These are phyloP conservation scores for Chlamydomonas sp. DNA, from an alignment of 139 green algal species.

Conservation along the genomic window DNA sequence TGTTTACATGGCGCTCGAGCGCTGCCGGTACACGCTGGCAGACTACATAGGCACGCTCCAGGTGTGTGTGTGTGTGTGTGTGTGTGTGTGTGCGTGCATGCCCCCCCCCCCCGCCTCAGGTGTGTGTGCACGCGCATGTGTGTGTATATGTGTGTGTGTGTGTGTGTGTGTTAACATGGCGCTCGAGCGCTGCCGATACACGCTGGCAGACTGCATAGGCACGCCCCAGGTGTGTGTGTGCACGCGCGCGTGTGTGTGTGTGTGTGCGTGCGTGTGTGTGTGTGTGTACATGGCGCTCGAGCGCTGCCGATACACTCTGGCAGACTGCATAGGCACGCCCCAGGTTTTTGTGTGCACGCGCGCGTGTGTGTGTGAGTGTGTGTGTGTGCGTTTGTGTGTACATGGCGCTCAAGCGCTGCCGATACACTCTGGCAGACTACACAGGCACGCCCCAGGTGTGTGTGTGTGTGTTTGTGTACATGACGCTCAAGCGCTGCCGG, in stretches of 20 bases:
- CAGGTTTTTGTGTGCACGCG: too few relatives aligned
- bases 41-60: conserved; percentile 19
- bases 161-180: conserved; percentile 96
- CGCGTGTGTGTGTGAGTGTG: too few relatives aligned
- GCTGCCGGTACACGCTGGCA: conserved; percentile 47
- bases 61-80: too few relatives aligned
- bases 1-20: conserved; percentile 94
- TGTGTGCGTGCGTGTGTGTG: too few relatives aligned
- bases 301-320: conserved; percentile 51
- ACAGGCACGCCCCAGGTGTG: conserved; percentile 13
- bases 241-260: too few relatives aligned
- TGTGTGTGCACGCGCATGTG: too few relatives aligned
- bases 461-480: too few relatives aligned
- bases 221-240: too few relatives aligned
- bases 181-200: conserved; percentile 77
- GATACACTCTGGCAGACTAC: conserved; percentile 21
- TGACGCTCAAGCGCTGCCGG: conserved; percentile 88
- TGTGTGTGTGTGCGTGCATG: too few relatives aligned
- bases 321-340: conserved; percentile 17
- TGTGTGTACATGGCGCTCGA: conserved; percentile 98
- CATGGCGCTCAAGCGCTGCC: conserved; percentile 89
- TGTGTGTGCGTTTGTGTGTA: conserved; percentile 97
- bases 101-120: too few relatives aligned
- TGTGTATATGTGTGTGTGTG: too few relatives aligned
- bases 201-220: conserved; percentile 21